Conservation (phyloP, 2,329 filamentous ascomycete genomes). For the Botryotinia globosa region DNA sequence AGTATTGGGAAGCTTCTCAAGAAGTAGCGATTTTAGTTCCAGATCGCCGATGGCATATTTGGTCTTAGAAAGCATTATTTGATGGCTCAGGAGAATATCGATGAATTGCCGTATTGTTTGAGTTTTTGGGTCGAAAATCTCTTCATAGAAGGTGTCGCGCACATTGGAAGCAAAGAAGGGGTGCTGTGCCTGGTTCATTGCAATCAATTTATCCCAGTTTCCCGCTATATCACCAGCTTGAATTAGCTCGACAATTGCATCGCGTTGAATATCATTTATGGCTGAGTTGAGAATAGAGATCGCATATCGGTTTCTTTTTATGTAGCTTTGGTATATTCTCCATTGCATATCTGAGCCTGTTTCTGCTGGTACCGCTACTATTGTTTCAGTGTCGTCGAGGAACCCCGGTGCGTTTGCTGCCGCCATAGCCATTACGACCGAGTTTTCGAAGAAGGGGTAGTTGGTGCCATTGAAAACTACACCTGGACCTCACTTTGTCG, state of each 20-base stretch:
- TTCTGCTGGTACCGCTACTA: background rate
- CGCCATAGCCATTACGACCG: background rate
- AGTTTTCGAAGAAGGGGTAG: background rate
- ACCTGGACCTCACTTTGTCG: background rate
- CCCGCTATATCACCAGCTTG: background rate
- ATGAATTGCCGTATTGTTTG: background rate
- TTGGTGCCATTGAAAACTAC: background rate
- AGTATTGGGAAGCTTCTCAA: background rate
- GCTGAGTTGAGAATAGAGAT: background rate
- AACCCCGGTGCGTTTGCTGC: background rate
- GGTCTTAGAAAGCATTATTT: background rate
- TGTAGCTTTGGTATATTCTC: background rate
- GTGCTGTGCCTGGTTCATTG: background rate
- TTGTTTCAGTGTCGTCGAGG: background rate
- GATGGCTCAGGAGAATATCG: background rate
- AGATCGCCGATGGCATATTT: background rate
- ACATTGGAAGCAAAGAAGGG: background rate
- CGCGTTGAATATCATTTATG: background rate
- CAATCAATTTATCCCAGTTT: background rate
- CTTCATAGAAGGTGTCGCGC: background rate
- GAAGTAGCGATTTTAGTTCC: background rate
- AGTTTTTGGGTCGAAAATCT: background rate
- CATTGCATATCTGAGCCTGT: background rate
- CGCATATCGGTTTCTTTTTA: background rate
- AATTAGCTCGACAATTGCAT: background rate